phyloP scores from a whole-genome alignment of 1,284 basidiomycete genomes.

The Cryptococcus neoformans region DNA sequence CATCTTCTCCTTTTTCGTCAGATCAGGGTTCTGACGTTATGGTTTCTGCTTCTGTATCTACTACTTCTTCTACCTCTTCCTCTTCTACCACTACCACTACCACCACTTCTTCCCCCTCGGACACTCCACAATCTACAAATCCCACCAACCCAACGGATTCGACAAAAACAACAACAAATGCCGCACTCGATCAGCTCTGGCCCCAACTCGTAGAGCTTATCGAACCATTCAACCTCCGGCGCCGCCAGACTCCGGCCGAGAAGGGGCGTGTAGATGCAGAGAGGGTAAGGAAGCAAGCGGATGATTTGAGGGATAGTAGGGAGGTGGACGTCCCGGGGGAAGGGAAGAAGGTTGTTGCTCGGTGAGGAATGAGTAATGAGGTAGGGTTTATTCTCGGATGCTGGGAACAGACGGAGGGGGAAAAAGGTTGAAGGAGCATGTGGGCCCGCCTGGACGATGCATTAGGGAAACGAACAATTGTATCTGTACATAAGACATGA shows the following conservation, averaged over 20 bases:
- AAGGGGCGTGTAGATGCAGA: slow-evolving; percentile 11
- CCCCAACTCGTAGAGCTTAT: slow-evolving; percentile 44
- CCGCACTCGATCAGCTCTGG: slow-evolving; percentile 47
- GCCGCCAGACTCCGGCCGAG: slow-evolving; percentile 9
- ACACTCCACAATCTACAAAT: no score
- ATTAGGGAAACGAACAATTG: no score
- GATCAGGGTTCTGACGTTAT: slow-evolving; percentile 1
- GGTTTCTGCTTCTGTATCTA: background rate
- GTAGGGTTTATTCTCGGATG: no score
- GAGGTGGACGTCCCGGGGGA: no score
- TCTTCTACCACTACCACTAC: background rate
- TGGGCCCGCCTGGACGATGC: no score
- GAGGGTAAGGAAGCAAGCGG: slow-evolving; percentile 39
- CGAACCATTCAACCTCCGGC: slow-evolving; percentile 36
- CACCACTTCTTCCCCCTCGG: slow-evolving; percentile 1
- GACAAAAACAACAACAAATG: background rate
- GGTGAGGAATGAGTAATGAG: no score
- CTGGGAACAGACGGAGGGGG: no score
- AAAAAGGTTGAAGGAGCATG: no score
- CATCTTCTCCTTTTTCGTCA: slow-evolving; percentile 5
- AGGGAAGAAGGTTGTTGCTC: no score
- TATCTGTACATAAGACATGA: no score
- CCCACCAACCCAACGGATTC: no score
- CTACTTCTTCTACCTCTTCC: background rate
- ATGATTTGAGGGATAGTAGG: slow-evolving; percentile 39